Base-by-base conservation (phyloP, 345 rosid species). In the Odontarrhena argentea region DNA sequence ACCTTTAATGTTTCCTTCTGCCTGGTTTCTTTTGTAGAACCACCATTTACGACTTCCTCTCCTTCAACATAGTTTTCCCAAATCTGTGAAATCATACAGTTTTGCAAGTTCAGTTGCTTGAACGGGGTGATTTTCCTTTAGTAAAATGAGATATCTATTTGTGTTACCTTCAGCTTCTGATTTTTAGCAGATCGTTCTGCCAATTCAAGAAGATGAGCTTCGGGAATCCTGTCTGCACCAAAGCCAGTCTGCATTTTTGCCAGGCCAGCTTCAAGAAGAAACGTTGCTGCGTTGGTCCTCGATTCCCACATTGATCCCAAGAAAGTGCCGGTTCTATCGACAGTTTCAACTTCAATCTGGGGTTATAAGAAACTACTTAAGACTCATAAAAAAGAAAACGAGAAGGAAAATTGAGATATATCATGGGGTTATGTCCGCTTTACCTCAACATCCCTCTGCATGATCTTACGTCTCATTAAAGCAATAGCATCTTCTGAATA, bases 41-140 rank as follows among this genome's bases (percentile, higher is more conserved):
- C 8, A 66, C 91, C 89, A 70, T 84, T 85, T 41, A 88, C 67
- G 9, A 79, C 87, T 77, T 85, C 98, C 74, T 89, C 96, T 74
- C 99, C 99, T 85, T 95, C 99, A 48, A 95, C 98, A 80, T 83
- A 91, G 32, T 89, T 92, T 81, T 91, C 98, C 99, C 99, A 95
- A 38, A 91, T 77, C 99, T 95, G 81, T 49, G 73, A 63, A 37
- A 74, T 55, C 35, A 68, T 32, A 37, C 8, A 53, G 38, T 22
- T 45, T 8, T 24, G 57, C 7, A 32, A 40, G 32, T 68, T 32
- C 6, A 44, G 43, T 9, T 42, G 25, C 37, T 7, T n/a, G 7
- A 7, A 46, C 10, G n/a, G 28, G 35, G 41, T 11, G 58, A 3
- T 45, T 54, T 53, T 59, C 68, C 68, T 37, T 42, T 3, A 25